Conservation (phyloP, 805 yeast species). For the Myxozyma mucilagina region DNA sequence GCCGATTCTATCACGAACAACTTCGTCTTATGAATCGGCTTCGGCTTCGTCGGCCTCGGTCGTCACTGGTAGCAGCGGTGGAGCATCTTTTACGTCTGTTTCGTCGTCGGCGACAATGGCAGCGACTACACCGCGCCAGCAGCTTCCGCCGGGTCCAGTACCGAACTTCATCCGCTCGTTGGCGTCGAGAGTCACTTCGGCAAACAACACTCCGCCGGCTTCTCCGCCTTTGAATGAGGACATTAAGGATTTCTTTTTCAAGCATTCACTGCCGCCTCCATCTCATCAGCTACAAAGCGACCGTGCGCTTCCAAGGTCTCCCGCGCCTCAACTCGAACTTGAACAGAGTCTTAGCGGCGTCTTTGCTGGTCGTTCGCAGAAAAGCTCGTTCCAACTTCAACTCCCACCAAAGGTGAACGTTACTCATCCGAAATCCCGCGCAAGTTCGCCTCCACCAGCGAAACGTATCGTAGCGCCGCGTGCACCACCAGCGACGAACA, state of each 20-base stretch:
- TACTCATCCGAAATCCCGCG: conserved; percentile 35
- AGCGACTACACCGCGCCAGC: conserved; percentile 5
- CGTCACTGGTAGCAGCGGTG: no score
- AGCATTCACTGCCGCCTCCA: conserved; percentile 1
- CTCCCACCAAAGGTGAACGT: neutral
- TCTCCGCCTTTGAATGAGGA: conserved; percentile 26
- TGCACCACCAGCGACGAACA: conserved; percentile 9
- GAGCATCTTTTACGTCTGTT: no score
- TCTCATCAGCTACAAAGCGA: conserved; percentile 1
- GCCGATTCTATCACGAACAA: conserved; percentile 22
- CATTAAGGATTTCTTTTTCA: conserved; percentile 27
- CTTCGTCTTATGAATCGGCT: conserved; percentile 17
- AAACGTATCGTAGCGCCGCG: conserved; percentile 28
- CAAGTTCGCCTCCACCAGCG: conserved; percentile 35
- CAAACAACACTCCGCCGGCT: conserved; percentile 30
- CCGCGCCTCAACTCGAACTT: conserved; percentile 7
- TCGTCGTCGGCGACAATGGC: neutral
- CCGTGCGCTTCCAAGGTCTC: neutral
- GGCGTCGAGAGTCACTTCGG: conserved; percentile 30
- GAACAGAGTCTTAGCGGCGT: conserved; percentile 16
- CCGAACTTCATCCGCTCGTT: conserved; percentile 29
- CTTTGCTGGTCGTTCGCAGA: conserved; percentile 10
- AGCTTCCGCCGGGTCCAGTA: conserved; percentile 19
- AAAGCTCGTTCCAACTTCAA: neutral
- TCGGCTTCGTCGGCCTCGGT: no score